Evolutionary conservation across 164 flowering plant species (phyloP).

Genomic region (Berberis vulgaris): DNA sequence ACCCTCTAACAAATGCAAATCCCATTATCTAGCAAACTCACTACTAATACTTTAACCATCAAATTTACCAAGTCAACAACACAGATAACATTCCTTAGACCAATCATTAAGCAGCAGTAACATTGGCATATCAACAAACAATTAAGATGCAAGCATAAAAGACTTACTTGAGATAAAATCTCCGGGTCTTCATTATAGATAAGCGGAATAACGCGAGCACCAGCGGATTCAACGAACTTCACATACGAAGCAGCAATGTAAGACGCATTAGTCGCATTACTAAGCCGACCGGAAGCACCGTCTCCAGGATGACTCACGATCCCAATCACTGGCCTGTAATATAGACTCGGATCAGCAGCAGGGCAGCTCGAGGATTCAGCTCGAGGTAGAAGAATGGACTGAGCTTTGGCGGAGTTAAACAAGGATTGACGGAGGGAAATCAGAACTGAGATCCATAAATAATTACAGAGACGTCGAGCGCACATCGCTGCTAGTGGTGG

Average conservation of each 20-base stretch:
- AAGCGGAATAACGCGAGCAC: slow-evolving; percentile 90
- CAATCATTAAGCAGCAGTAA: neutral
- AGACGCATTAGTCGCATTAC: slow-evolving; percentile 55
- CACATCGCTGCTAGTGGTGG: slow-evolving; percentile 10
- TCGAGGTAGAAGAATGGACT: slow-evolving; percentile 35
- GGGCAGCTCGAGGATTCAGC: slow-evolving; percentile 26
- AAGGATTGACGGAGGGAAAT: slow-evolving; percentile 31
- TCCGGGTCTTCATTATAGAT: slow-evolving; percentile 79
- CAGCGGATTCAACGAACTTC: slow-evolving; percentile 90
- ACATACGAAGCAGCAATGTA: slow-evolving; percentile 95
- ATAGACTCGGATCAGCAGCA: slow-evolving; percentile 43
- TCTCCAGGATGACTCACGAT: slow-evolving; percentile 94
- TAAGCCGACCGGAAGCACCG: slow-evolving; percentile 85
- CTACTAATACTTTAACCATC: no score
- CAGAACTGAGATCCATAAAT: slow-evolving; percentile 43
- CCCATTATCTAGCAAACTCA: no score
- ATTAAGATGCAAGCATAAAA: no score
- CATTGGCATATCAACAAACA: no score
- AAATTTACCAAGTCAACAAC: no score
- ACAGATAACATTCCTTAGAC: neutral
- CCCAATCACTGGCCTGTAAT: slow-evolving; percentile 82
- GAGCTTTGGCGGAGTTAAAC: slow-evolving; percentile 25
- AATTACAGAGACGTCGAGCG: slow-evolving; percentile 26
- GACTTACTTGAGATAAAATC: slow-evolving; percentile 41
- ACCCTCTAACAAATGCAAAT: neutral